Base-by-base conservation (phyloP, 257 asterid species). In the Galeopsis tetrahit region DNA sequence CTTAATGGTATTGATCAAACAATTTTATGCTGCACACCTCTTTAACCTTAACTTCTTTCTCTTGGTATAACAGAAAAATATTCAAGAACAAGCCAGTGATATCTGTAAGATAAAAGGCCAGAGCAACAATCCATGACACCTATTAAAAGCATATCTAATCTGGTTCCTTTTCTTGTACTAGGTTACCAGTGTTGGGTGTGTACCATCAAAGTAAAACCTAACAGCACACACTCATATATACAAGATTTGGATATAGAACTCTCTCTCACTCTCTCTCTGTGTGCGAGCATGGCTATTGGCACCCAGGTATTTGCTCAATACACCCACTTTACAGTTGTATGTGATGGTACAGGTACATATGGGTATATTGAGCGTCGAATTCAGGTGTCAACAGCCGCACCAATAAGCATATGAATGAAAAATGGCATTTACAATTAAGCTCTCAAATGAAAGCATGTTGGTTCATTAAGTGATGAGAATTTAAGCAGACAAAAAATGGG, bases 401-500 rank as follows among this genome's bases (percentile, higher is more conserved):
- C 28, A 21, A 21, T 21, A 11, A 42, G 73, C 72, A 51, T 40
- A 66, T 66, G 59, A 66, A 68, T 34, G 39, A 66, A 51, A 42
- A 55, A 35, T 6, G 48, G 17, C 53, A 36, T 34, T 55, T 35
- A 7, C 63, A 55, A 44, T 11, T 63, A 33, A 70, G 52, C 7
- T 43, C 11, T 55, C 7, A 44, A 49, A 40, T 34, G 53, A 10
- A 44, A 63, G 72, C 65, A 39, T 34, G 38, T 73, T 36, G 63
- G 65, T 34, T 61, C 34, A 17, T 53, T 10, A 31, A 53, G 42
- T 52, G 28, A 28, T 48, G 51, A 72, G 52, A 51, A 60, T 5
- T 70, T 46, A 71, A 73, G 58, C 55, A 63, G n/a, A 74, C 2
- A 51, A 8, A 56, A 21, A 38, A 68, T 15, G 35, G 14, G 74